Conservation (phyloP, 768 basidiomycete genomes). For the Lentinula sp. region DNA sequence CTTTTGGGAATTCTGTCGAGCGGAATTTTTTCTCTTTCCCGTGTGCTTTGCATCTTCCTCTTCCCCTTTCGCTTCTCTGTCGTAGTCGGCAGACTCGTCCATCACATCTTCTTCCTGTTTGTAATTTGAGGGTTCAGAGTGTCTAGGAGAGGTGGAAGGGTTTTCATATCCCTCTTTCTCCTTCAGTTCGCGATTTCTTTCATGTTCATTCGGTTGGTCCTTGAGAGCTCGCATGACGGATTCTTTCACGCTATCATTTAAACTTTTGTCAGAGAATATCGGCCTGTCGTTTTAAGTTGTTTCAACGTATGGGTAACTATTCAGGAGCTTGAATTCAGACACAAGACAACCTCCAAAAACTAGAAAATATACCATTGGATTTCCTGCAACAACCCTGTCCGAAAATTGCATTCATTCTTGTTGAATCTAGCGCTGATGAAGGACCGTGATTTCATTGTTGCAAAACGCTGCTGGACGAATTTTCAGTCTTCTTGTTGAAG, state of each 20-base stretch:
- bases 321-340: slow-evolving; percentile 10
- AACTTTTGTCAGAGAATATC: slow-evolving; percentile 41
- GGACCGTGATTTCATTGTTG: not conserved
- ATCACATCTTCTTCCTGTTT: not conserved
- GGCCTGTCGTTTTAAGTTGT: slow-evolving; percentile 49
- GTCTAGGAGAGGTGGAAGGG: not conserved
- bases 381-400: slow-evolving; percentile 58
- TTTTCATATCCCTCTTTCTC: not conserved
- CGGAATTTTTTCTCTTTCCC: too few species aligned
- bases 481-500: slow-evolving; percentile 54
- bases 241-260: slow-evolving; percentile 34
- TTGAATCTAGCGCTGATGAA: slow-evolving; percentile 11
- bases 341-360: not conserved
- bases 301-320: slow-evolving; percentile 62
- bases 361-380: slow-evolving; percentile 50
- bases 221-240: slow-evolving; percentile 41
- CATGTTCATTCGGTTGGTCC: slow-evolving; percentile 23
- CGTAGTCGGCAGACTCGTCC: not conserved
- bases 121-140: not conserved
- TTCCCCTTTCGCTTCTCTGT: too few species aligned
- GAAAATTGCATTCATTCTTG: slow-evolving; percentile 42
- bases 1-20: too few species aligned
- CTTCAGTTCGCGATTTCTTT: not conserved
- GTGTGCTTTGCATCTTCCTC: not conserved
- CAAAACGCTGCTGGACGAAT: slow-evolving; percentile 46